Conservation (phyloP, 805 yeast genomes). For the Kodamaea fukazawae region DNA sequence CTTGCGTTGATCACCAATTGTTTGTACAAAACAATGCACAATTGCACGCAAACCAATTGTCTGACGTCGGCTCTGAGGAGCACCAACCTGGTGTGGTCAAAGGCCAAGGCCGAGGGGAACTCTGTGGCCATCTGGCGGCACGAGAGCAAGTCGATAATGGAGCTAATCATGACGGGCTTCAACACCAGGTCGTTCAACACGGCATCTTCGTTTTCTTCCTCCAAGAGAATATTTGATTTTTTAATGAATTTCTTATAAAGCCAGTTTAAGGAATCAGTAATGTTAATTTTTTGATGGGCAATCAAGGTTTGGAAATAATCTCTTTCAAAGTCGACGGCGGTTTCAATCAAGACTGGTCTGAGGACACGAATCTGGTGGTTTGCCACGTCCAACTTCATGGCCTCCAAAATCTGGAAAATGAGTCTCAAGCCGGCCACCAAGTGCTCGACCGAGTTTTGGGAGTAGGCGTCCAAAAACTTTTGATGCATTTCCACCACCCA, state of each 20-base stretch:
- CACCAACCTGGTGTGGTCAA: conserved; percentile 78
- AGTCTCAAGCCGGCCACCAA: conserved; percentile 75
- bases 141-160: conserved; percentile 63
- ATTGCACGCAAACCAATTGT: conserved; percentile 75
- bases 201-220: conserved; percentile 14
- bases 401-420: conserved; percentile 80
- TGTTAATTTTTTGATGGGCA: conserved; percentile 54
- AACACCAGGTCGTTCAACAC: conserved; percentile 16
- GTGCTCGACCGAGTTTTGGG: conserved; percentile 42
- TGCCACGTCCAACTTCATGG: conserved; percentile 93
- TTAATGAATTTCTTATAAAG: conserved; percentile 40
- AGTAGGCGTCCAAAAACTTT: conserved; percentile 51
- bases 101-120: conserved; percentile 79
- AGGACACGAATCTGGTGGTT: conserved; percentile 87
- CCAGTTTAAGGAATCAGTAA: conserved; percentile 66
- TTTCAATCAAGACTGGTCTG: conserved; percentile 79
- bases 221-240: conserved; percentile 10
- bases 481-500: conserved; percentile 83
- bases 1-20: conserved; percentile 48
- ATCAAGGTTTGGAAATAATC: conserved; percentile 67
- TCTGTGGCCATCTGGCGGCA: conserved; percentile 79
- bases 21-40: conserved; percentile 69
- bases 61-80: conserved; percentile 81
- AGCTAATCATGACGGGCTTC: conserved; percentile 43
- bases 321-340: conserved; percentile 85